Conservation (phyloP, 768 basidiomycete genomes). For the Pisolithus microcarpus region DNA sequence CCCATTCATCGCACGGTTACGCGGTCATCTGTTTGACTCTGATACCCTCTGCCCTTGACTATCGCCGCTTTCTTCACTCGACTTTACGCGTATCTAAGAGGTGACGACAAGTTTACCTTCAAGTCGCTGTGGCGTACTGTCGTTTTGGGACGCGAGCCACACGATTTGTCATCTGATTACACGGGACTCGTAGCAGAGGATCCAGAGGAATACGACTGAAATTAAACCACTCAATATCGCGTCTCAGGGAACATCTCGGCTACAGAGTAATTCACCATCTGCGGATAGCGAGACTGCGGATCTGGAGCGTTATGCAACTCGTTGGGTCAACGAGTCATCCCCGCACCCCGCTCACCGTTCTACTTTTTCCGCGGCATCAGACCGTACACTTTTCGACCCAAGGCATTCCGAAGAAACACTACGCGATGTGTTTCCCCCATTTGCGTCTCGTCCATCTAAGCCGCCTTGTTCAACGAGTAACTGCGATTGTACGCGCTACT, state of each 20-base stretch:
- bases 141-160: conserved; percentile 40
- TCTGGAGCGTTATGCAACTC: conserved; percentile 32
- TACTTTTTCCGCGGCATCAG: conserved; percentile 41
- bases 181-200: conserved; percentile 50
- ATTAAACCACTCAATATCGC: conserved; percentile 23
- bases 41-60: conserved; percentile 47
- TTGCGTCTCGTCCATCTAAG: conserved; percentile 9
- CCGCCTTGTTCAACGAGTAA: conserved; percentile 35
- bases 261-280: conserved; percentile 13
- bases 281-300: conserved; percentile 18
- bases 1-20: conserved; percentile 63
- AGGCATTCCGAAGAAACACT: conserved; percentile 56
- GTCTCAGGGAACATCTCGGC: conserved; percentile 5
- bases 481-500: conserved; percentile 42
- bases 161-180: conserved; percentile 39
- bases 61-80: conserved; percentile 45
- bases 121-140: conserved; percentile 51
- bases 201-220: conserved; percentile 49
- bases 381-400: conserved; percentile 43
- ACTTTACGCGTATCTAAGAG: conserved; percentile 39
- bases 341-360: conserved; percentile 20
- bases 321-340: conserved; percentile 43
- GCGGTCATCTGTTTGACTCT: conserved; percentile 40
- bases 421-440: conserved; percentile 30
- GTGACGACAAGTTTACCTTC: conserved; percentile 38